Conservation (phyloP, 495 filamentous ascomycete genomes). For the Filosporella fistucella region DNA sequence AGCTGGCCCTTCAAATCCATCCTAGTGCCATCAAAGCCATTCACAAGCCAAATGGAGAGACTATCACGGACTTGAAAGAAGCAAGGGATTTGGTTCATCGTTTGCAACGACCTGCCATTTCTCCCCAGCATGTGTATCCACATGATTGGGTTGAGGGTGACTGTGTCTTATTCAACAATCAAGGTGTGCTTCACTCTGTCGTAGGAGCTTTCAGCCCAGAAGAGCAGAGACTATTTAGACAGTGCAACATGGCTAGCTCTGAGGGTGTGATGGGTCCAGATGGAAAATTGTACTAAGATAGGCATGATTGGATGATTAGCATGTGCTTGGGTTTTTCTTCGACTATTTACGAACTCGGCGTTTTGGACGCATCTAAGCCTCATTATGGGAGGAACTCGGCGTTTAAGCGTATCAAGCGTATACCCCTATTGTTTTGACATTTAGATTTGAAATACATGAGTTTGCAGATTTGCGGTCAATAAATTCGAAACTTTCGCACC, state of each 20-base stretch:
- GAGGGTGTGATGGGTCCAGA: conserved; percentile 44
- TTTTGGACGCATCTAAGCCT: conserved; percentile 24
- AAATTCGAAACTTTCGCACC: too few relatives aligned
- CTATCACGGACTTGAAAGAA: conserved; percentile 57
- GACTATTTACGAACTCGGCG: conserved; percentile 25
- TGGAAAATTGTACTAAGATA: conserved; percentile 18
- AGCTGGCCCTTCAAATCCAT: conserved; percentile 65
- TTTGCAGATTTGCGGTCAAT: neutral
- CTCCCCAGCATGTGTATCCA: conserved; percentile 60
- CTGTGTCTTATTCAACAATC: conserved; percentile 69
- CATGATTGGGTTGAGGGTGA: conserved; percentile 75
- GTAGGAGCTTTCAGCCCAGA: conserved; percentile 68
- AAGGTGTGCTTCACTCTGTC: conserved; percentile 66
- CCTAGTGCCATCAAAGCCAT: conserved; percentile 62
- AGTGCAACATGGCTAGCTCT: conserved; percentile 69
- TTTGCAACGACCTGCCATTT: conserved; percentile 67
- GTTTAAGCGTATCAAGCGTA: conserved; percentile 28
- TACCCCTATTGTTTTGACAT: conserved; percentile 22
- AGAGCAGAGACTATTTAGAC: conserved; percentile 66
- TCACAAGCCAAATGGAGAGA: conserved; percentile 55
- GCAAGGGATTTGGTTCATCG: conserved; percentile 65
- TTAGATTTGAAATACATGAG: neutral
- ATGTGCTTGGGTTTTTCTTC: neutral
- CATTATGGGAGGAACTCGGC: conserved; percentile 22
- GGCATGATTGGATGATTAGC: conserved; percentile 3